phyloP scores from a whole-genome alignment of 169 alveolate species.

The Plasmodium knowlesi region DNA sequence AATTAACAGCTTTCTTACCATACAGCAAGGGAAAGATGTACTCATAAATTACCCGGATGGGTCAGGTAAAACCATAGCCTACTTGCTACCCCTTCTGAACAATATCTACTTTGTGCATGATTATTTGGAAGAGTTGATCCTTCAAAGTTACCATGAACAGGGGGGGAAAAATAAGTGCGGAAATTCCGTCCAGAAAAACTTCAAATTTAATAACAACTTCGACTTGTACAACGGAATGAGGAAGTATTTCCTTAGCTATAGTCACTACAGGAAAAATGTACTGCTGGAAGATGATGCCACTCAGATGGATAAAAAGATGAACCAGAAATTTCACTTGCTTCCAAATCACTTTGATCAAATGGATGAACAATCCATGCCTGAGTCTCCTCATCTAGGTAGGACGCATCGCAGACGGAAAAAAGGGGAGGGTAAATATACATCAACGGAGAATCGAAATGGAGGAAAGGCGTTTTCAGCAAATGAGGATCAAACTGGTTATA shows the following conservation, averaged over 20 bases:
- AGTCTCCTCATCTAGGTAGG: neutral
- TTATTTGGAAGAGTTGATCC: slow-evolving; percentile 77
- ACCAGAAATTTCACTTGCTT: slow-evolving; percentile 22
- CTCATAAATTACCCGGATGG: slow-evolving; percentile 78
- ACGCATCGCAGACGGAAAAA: neutral
- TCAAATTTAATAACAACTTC: slow-evolving; percentile 70
- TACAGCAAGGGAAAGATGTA: slow-evolving; percentile 84
- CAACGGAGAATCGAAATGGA: neutral
- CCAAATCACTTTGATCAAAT: slow-evolving; percentile 19
- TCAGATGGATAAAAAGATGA: slow-evolving; percentile 19
- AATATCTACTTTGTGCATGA: slow-evolving; percentile 84
- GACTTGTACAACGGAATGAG: slow-evolving; percentile 75
- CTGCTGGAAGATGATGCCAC: slow-evolving; percentile 26
- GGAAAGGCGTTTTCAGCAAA: neutral
- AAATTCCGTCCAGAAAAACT: slow-evolving; percentile 31
- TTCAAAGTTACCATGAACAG: slow-evolving; percentile 18
- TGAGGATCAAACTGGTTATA: neutral
- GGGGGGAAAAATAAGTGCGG: neutral
- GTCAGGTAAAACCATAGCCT: slow-evolving; percentile 85
- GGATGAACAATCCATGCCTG: neutral
- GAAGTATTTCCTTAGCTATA: slow-evolving; percentile 57
- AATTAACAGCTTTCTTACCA: slow-evolving; percentile 77
- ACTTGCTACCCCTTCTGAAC: slow-evolving; percentile 81
- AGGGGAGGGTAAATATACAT: neutral
- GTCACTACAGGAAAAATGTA: slow-evolving; percentile 47